Base-by-base conservation (phyloP, 805 yeast genomes). In the Zygotorulaspora danielsina region DNA sequence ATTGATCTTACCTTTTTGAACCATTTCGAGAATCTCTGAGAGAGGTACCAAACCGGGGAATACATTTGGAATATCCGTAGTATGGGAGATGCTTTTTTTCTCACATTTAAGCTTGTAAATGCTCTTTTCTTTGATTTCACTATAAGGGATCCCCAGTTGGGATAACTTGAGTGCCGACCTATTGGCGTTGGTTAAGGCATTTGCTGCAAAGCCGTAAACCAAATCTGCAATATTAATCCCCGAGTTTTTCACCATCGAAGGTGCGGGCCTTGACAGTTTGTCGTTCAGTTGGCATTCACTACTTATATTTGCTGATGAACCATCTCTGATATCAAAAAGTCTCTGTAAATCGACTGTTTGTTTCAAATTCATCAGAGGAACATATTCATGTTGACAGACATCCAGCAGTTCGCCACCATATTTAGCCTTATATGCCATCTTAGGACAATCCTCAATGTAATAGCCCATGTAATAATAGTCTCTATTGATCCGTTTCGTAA, bases 371-470 rank as follows among this genome's bases (percentile, higher is more conserved):
- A 41, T 26, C 15, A 65, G 42, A 1, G 58, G 49, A 16, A 70
- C 64, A 50, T 65, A 80, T 18, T 63, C 57, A 34, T 69, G 66
- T 36, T 69, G 72, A 40, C 71, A 63, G 11, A 78, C 60, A 53
- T 84, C 88, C 32, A 82, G 57, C 4, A 84, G 52, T 48, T 82
- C 83, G 4, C 89, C 93, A 1, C 90, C 90, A 60, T 82, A 87
- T 44, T 77, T 75, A 19, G 72, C 77, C 61, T 88, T 88, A 55
- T 89, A 89, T 33, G 66, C 69, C 96, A 88, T 87, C 60, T 88
- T 88, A 1, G 66, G 69, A 57, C 96, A 85, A 48, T 82, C 88
- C 4, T 79, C 79, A 32, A 86, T 78, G 54, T 79, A 88, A 49
- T 78, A 85, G 0, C 97, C 97, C 62, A 88, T 55, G 51, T 84